Base-by-base conservation (phyloP, 345 rosid genomes). In the Hibiscus syriacus region DNA sequence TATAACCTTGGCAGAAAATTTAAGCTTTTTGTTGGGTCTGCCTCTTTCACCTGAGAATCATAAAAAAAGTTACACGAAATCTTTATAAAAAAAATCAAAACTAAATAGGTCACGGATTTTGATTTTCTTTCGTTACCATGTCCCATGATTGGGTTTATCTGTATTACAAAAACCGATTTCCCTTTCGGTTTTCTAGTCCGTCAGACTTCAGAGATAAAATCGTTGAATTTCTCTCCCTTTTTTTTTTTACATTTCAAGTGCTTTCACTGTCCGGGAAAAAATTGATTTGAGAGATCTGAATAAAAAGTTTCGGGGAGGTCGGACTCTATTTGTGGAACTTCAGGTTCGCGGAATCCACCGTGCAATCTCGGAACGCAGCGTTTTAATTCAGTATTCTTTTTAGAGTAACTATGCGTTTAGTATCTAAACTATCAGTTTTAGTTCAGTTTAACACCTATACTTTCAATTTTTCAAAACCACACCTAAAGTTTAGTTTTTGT, bases 1-100 rank as follows among this genome's bases (percentile, higher is more conserved):
- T 20, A 61, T 45, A 67, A 89, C 98, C 92, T 90, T 86, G 27
- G 72, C 71, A 71, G 81, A 70, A 16, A 74, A 78, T 73, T 88
- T 88, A 41, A 55, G 66, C 78, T 85, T 88, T 76, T 92, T 92
- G 78, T 71, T 80, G 2, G 87, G 84, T 66, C 89, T 74, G 56
- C 88, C 90, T 70, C 80, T 86, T 23, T 90, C 97, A 63, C 92
- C 98, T 87, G 83, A 68, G 72, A 68, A 67, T 54, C 52, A 66
- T 41, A 13, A 22, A 41, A n/a, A 61, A 14, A 2, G 66, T 62
- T 48, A 39, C 2, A 61, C 66, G 23, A 39, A 39, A 41, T 22
- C 58, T 46, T 14, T 3, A 17, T 19, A 25, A 22, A 19, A 7
- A 22, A 16, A 7, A 60, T 36, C 30, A 10, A 11, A 43, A 63